A percentile compares a stretch with the other conserved stretches of the same genome.
phyloP scores from a whole-genome alignment of 1,139 yeast genomes.

The Pichia sorboxylosa region DNA sequence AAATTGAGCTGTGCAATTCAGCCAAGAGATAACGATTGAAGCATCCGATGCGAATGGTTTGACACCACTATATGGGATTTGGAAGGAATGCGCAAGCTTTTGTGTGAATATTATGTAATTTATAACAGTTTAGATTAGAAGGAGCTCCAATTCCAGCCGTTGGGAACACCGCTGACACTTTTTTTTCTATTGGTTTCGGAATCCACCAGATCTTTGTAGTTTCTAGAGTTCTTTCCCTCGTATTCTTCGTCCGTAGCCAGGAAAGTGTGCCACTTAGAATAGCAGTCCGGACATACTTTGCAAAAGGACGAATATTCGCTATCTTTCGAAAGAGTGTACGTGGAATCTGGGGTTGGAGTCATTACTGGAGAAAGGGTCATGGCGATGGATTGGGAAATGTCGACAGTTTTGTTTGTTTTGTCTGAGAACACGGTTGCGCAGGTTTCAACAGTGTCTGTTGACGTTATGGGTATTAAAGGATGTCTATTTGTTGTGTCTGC shows the following conservation, averaged over 20 bases:
- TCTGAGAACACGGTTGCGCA: constrained; percentile 4
- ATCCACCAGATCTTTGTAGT: constrained; percentile 4
- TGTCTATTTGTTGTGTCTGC: constrained; percentile 17
- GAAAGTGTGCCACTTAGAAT: constrained; percentile 17
- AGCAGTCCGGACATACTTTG: constrained; percentile 21
- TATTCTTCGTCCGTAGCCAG: constrained; percentile 17
- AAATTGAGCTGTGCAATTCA: constrained; percentile 48
- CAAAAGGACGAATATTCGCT: constrained; percentile 13
- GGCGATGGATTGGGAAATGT: not conserved
- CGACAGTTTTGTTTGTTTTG: constrained; percentile 1
- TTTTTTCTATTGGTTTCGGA: constrained; percentile 13
- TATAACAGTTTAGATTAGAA: no score
- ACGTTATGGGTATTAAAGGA: constrained; percentile 4
- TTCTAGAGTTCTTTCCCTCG: constrained; percentile 12
- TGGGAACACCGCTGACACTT: constrained; percentile 38
- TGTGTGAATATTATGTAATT: not conserved
- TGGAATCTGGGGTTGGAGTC: no score
- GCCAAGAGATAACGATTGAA: constrained; percentile 25
- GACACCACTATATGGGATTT: no score
- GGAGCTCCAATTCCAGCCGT: constrained; percentile 70
- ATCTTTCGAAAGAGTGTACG: not conserved
- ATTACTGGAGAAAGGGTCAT: no score
- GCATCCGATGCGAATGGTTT: no score
- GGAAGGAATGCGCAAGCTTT: no score
- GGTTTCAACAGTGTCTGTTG: constrained; percentile 6